Evolutionary conservation across 495 filamentous ascomycete species (phyloP), one percentile per base, ranked within the genome.

Genomic region (Massariosphaeria phaeospora): DNA sequence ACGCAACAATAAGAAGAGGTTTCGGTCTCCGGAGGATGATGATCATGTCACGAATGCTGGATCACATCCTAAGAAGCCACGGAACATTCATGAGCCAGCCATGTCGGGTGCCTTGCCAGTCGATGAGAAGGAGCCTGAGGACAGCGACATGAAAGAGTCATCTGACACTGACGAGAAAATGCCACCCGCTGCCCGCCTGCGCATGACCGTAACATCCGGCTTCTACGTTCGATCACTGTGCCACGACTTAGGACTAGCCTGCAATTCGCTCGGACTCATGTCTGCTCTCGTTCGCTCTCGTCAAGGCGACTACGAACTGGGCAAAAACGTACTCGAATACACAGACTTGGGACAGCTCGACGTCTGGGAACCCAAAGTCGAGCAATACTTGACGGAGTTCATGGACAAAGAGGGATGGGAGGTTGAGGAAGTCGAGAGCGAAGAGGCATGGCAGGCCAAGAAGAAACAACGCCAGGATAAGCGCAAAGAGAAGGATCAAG

Each of bases 141-240:
- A 47, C 6, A 20, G 5, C 26, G 36, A 46, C 17, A 46, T 26
- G 10, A 42, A 29, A 52, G 7, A 2, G 15, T n/a, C 39, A 52
- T 9, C 57, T 17, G 38, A 23, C 29, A 1, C 39, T 26, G 50
- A 72, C 11, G 74, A 78, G 55, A 82, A 51, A 33, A n/a, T n/a
- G n/a, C 27, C 64, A 85, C 80, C 89, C 1, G 91, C 90, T 7
- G 84, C 81, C 34, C 86, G 79, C 66, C 79, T 99, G 43, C 80
- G 83, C 49, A 89, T 99, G 86, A 95, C 86, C 0, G 93, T 96
- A 34, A 84, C 89, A 3, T 95, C 89, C 3, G 93, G 93, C 35
- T 99, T 97, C 76, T 99, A 99, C 70, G 93, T 99, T 34, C 87
- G 93, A 48, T 91, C 85, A 29, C 76, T 99, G 36, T 87, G 88